Conservation (phyloP, 148 eudicot species). For the Mesembryanthemum crystallinum region DNA sequence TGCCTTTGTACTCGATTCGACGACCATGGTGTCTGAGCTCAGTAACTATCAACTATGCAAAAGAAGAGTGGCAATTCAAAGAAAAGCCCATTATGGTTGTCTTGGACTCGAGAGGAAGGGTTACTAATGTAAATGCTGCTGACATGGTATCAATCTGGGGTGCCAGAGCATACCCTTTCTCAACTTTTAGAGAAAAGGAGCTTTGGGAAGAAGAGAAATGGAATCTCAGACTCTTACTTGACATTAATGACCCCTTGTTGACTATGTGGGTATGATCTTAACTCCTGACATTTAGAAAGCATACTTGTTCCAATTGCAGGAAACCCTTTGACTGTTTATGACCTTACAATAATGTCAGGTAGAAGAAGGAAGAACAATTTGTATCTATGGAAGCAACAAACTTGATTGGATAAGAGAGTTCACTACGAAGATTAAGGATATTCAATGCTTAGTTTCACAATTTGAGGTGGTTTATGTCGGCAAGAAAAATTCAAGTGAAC, state of each 20-base stretch:
- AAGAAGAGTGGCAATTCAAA: constrained; percentile 46
- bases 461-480: constrained; percentile 57
- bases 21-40: constrained; percentile 54
- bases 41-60: constrained; percentile 38
- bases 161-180: constrained; percentile 59
- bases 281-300: neutral
- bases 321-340: constrained; percentile 1
- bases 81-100: constrained; percentile 68
- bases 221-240: constrained; percentile 40
- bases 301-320: neutral
- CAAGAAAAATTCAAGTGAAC: constrained; percentile 30
- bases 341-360: constrained; percentile 40
- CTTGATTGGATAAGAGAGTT: constrained; percentile 57
- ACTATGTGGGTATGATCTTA: constrained; percentile 47
- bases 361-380: constrained; percentile 45
- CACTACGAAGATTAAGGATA: constrained; percentile 29
- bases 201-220: constrained; percentile 55
- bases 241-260: constrained; percentile 44
- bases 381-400: constrained; percentile 59
- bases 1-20: constrained; percentile 61
- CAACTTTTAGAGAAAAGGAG: constrained; percentile 50
- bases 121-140: constrained; percentile 49
- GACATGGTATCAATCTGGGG: constrained; percentile 79
- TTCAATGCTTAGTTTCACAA: constrained; percentile 37
- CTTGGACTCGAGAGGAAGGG: constrained; percentile 45